Conservation (phyloP, 2,329 filamentous ascomycete genomes). For the Metarhizium brunneum region DNA sequence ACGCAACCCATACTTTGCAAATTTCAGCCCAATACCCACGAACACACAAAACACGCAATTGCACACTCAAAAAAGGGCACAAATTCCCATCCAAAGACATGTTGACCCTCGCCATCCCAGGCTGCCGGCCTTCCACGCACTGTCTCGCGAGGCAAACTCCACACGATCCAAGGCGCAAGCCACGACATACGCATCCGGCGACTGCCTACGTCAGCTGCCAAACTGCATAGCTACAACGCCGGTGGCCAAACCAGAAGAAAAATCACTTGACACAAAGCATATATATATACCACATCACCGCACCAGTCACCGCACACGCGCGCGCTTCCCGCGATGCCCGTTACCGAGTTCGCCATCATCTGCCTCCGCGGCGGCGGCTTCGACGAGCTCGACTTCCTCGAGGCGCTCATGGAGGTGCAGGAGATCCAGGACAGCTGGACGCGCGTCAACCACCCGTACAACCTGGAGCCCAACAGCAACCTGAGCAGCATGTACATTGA, state of each 20-base stretch:
- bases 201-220: background rate
- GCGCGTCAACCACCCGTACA: conserved; percentile 20
- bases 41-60: too few species aligned
- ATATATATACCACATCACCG: background rate
- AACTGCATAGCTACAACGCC: too few species aligned
- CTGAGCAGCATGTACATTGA: conserved; percentile 26
- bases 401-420: conserved; percentile 21
- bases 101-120: too few species aligned
- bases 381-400: conserved; percentile 22
- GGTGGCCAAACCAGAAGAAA: too few species aligned
- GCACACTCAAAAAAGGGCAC: too few species aligned
- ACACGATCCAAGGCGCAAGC: too few species aligned
- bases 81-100: too few species aligned
- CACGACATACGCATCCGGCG: background rate
- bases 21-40: too few species aligned
- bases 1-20: too few species aligned
- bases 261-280: too few species aligned
- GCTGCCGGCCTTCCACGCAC: too few species aligned
- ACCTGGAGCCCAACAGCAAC: conserved; percentile 21
- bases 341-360: conserved; percentile 31
- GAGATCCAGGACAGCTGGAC: conserved; percentile 22
- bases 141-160: too few species aligned
- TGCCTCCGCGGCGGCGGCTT: conserved; percentile 19
- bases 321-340: conserved; percentile 18
- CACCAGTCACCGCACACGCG: background rate